Evolutionary conservation across 2,329 filamentous ascomycete species (phyloP), one percentile per base, ranked within the genome.

Genomic region (Talaromyces piceae): DNA sequence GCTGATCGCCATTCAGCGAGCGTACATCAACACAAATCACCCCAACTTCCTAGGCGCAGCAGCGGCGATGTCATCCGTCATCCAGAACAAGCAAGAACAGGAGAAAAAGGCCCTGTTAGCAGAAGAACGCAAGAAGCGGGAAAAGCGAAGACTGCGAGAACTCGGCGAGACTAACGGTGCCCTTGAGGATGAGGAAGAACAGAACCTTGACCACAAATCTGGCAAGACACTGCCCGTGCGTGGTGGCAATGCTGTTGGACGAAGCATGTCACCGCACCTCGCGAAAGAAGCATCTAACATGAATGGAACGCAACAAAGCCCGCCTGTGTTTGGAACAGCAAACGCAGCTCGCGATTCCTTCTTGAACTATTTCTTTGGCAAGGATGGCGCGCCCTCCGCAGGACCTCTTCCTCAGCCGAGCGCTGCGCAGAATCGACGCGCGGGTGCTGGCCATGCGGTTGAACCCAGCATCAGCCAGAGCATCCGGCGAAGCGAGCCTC

Each of bases 21-120:
- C 93, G 18, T 98, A 98, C 71, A 97, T 98, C 73, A 98, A 98
- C 75, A 98, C 93, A 39, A 98, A 98, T 65, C 93, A 98, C 67
- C 93, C 93, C 45, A 98, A 98, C 71, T 98, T 98, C 75, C 81
- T 97, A 13, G 93, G 93, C 41, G 93, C 93, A 13, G 91, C 93
- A 20, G 91, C 91, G 30, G 93, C 93, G 56, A 98, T 98, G 93
- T 91, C 89, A 59, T 90, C 93, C 45, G 91, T 98, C 44, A 94
- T 98, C 55, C 88, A 83, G 64, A 91, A 87, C 65, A 95, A 93
- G 72, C 90, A 97, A 67, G 93, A 98, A 59, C 86, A 90, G 59
- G 91, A 98, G 70, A 86, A 89, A 69, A 91, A 89, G 68, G 81
- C 78, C 33, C 71, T 87, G 39, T 76, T 88, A 16, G 86, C 88